Evolutionary conservation across 441 rosid species (phyloP).

Genomic region (Gossypium schwendimanii): DNA sequence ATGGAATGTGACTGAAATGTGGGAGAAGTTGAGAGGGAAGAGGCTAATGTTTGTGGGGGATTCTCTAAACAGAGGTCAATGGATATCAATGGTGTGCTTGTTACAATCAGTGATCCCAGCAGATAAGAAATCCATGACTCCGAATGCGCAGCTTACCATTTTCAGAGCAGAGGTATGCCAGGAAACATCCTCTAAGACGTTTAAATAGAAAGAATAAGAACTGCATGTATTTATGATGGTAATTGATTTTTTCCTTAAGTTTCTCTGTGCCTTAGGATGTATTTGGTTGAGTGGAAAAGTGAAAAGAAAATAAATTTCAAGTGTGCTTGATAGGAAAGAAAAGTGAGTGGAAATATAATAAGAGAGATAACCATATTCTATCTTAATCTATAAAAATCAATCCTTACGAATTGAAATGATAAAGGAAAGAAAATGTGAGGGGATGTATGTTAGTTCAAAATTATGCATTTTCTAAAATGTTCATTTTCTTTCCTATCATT

Average conservation of each 20-base stretch:
- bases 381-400: no score
- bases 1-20: conserved; percentile 76
- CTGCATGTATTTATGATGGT: not conserved
- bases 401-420: no score
- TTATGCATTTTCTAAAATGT: no score
- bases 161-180: conserved; percentile 78
- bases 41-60: conserved; percentile 96
- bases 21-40: conserved; percentile 96
- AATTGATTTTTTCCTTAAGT: not conserved
- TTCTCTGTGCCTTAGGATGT: not conserved
- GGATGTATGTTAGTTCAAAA: no score
- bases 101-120: conserved; percentile 73
- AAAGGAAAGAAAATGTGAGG: no score
- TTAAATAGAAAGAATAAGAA: not conserved
- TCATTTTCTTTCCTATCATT: no score
- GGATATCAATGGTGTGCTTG: conserved; percentile 94
- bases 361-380: no score
- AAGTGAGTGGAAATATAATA: no score
- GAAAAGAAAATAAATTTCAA: no score
- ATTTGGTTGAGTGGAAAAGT: no score
- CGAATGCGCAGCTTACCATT: conserved; percentile 81
- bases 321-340: no score
- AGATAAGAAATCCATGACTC: conserved; percentile 71
- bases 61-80: conserved; percentile 89
- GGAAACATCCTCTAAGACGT: not conserved